Percentiles rank a stretch among this genome's conserved stretches.
These are phyloP conservation scores for Chalciporus sphaerocephalus DNA, from an alignment of 768 basidiomycete species.

Conservation along the genomic window DNA sequence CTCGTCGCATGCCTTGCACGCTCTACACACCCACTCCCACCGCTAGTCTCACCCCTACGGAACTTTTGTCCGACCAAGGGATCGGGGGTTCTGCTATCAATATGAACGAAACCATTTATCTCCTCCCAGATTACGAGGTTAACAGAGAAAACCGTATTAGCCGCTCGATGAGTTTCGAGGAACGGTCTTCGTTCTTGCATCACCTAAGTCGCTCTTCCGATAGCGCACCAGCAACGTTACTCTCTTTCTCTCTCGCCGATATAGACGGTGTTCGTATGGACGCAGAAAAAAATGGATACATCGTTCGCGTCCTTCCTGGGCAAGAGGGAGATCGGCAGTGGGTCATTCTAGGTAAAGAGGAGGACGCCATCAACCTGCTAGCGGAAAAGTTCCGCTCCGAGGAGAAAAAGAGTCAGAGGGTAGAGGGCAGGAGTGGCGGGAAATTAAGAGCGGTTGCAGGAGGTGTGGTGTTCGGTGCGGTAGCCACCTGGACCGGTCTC, in stretches of 20 bases:
- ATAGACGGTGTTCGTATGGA: slow-evolving; percentile 37
- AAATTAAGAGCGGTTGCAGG: slow-evolving; percentile 47
- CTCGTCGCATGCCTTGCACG: slow-evolving; percentile 54
- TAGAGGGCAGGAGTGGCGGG: slow-evolving; percentile 17
- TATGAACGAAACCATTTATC: slow-evolving; percentile 26
- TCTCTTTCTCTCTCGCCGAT: slow-evolving; percentile 45
- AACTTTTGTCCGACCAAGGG: slow-evolving; percentile 32
- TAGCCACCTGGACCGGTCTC: slow-evolving; percentile 56
- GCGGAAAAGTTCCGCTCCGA: slow-evolving; percentile 28
- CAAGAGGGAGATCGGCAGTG: slow-evolving; percentile 35
- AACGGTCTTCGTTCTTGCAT: slow-evolving; percentile 49
- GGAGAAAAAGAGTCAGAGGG: slow-evolving; percentile 20
- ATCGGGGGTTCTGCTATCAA: slow-evolving; percentile 20
- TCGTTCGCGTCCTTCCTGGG: slow-evolving; percentile 37
- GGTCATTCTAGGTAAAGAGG: slow-evolving; percentile 51
- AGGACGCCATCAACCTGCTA: slow-evolving; percentile 39
- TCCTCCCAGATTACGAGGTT: slow-evolving; percentile 15
- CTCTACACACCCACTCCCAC: slow-evolving; percentile 49
- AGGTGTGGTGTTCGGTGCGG: slow-evolving; percentile 57
- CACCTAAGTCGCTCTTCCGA: slow-evolving; percentile 36
- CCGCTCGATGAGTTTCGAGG: slow-evolving; percentile 48
- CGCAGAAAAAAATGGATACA: slow-evolving; percentile 43
- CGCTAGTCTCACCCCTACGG: slow-evolving; percentile 29
- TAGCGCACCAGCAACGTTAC: slow-evolving; percentile 43
- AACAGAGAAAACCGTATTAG: slow-evolving; percentile 31